phyloP scores from a whole-genome alignment of 2,329 filamentous ascomycete species.

The Curvularia lunata region DNA sequence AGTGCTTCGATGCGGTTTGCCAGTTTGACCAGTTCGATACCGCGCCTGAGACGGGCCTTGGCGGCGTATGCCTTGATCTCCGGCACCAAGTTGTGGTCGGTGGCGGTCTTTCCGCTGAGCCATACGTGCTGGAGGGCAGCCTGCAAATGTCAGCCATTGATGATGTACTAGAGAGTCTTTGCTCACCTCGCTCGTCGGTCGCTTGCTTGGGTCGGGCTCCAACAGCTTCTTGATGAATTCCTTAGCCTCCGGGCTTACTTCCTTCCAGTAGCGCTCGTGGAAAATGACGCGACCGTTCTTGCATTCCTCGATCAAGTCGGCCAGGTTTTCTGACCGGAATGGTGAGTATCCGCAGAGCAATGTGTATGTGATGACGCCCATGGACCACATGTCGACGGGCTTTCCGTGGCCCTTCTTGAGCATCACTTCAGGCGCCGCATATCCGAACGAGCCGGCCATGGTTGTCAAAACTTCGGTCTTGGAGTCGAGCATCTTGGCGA shows the following conservation, averaged over 20 bases:
- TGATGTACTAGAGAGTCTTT: not conserved
- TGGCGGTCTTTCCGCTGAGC: constrained; percentile 89
- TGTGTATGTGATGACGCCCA: constrained; percentile 98
- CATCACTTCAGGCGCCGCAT: constrained; percentile 98
- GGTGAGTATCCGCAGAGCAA: constrained; percentile 97
- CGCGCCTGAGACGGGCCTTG: constrained; percentile 86
- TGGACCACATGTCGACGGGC: constrained; percentile 98
- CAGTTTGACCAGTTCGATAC: constrained; percentile 95
- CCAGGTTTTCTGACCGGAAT: constrained; percentile 92
- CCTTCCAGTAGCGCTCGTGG: constrained; percentile 98
- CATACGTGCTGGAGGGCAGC: constrained; percentile 82
- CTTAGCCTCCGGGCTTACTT: constrained; percentile 94
- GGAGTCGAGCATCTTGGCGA: constrained; percentile 94
- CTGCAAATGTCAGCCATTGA: constrained; percentile 50
- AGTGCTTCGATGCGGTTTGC: constrained; percentile 94
- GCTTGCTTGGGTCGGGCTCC: constrained; percentile 76
- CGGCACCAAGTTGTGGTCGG: constrained; percentile 94
- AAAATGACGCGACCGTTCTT: constrained; percentile 83
- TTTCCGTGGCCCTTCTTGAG: constrained; percentile 96
- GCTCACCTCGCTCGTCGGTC: constrained; percentile 77
- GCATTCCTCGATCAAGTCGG: constrained; percentile 94
- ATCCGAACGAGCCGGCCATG: constrained; percentile 98
- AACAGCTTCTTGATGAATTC: constrained; percentile 87
- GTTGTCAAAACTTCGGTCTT: constrained; percentile 92
- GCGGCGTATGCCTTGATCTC: constrained; percentile 96